Percentiles rank a stretch among this genome's conserved stretches.
These are phyloP conservation scores for Mucor lusitanicus DNA, from an alignment of 371 early-diverging fungal genomes.

Conservation along the genomic window DNA sequence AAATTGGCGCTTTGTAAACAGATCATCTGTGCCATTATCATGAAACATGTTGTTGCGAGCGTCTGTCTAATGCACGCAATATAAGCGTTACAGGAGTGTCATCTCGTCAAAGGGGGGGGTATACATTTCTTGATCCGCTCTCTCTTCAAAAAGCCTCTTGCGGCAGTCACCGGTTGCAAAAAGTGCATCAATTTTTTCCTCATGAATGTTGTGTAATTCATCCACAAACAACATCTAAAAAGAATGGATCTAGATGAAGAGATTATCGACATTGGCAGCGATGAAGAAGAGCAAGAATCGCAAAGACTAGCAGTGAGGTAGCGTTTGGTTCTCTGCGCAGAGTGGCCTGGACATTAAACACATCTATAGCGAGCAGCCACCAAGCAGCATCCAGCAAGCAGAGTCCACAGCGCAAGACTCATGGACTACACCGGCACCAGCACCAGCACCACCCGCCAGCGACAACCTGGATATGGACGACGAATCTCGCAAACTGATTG, in stretches of 20 bases:
- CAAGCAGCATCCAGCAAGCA: neutral
- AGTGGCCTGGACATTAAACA: neutral
- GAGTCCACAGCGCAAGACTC: neutral
- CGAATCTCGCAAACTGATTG: conserved; percentile 61
- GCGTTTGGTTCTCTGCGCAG: no score
- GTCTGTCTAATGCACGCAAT: neutral
- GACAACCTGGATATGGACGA: conserved; percentile 54
- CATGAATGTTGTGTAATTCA: neutral
- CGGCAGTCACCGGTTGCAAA: neutral
- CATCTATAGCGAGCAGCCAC: neutral
- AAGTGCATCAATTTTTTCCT: conserved; percentile 1
- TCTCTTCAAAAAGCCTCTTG: neutral
- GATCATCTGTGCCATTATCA: neutral
- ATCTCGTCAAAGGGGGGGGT: neutral
- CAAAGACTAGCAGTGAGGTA: neutral
- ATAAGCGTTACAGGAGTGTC: neutral
- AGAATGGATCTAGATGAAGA: conserved; percentile 26
- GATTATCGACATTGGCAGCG: conserved; percentile 34
- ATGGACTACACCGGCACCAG: neutral
- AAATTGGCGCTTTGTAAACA: neutral
- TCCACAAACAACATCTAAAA: neutral
- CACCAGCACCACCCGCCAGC: neutral
- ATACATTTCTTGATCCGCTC: conserved; percentile 4
- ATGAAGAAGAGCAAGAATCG: conserved; percentile 12
- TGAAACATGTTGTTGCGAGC: neutral